Conservation (phyloP, 345 rosid species). For the Bruguiera sexangula region DNA sequence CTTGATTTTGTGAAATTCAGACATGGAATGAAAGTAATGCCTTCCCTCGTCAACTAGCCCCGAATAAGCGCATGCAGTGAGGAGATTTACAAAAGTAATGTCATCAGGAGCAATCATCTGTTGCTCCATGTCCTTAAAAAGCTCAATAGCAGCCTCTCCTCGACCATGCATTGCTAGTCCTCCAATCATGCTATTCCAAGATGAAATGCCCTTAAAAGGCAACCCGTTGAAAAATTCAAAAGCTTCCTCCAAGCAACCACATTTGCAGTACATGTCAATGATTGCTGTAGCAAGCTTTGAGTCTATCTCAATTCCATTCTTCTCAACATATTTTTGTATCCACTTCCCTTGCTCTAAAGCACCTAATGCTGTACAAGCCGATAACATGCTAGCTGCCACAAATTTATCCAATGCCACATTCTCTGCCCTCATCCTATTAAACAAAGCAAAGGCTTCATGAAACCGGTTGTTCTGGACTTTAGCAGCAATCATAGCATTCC, state of each 20-base stretch:
- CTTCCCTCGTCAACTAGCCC: conserved; percentile 39
- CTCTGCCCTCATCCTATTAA: conserved; percentile 42
- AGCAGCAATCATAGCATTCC: conserved; percentile 51
- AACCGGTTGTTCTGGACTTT: conserved; percentile 40
- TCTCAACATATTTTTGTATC: conserved; percentile 31
- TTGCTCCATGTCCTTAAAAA: conserved; percentile 37
- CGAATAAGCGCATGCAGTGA: conserved; percentile 44
- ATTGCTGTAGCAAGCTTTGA: conserved; percentile 41
- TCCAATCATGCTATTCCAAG: conserved; percentile 47
- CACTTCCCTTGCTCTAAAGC: conserved; percentile 43
- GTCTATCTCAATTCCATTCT: conserved; percentile 30
- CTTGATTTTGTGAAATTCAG: conserved; percentile 25
- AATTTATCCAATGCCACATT: conserved; percentile 35
- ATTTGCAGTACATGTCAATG: conserved; percentile 51
- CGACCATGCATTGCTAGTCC: conserved; percentile 42
- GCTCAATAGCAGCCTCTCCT: conserved; percentile 34
- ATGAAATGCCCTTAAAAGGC: conserved; percentile 26
- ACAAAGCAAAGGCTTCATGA: conserved; percentile 46
- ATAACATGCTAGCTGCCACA: conserved; percentile 38
- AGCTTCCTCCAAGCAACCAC: conserved; percentile 47
- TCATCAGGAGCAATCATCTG: conserved; percentile 29
- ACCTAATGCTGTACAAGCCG: conserved; percentile 41
- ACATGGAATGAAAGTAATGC: conserved; percentile 31
- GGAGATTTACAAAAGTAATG: conserved; percentile 40
- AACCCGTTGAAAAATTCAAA: conserved; percentile 29